These are phyloP conservation scores for Salix dunnii DNA, from an alignment of 345 rosid species.

Conservation along the genomic window DNA sequence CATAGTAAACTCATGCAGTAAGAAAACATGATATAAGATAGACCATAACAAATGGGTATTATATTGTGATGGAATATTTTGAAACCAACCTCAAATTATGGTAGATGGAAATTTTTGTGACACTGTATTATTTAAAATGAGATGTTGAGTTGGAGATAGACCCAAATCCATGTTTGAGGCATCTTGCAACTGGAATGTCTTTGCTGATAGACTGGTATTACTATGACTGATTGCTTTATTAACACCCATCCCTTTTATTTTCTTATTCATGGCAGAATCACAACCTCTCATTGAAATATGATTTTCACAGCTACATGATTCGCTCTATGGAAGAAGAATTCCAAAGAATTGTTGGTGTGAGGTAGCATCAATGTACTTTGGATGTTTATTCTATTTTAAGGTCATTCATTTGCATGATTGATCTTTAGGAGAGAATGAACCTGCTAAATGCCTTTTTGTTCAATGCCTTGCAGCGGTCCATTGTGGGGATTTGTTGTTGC, in stretches of 20 bases:
- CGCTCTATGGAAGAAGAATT: conserved; percentile 99
- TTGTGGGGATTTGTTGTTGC: conserved; percentile 96
- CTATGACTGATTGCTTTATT: neutral
- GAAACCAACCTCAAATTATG: too few relatives aligned
- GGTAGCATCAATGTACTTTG: conserved; percentile 35
- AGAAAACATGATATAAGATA: too few relatives aligned
- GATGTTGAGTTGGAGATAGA: too few relatives aligned
- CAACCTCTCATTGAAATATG: conserved; percentile 61
- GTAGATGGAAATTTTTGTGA: too few relatives aligned
- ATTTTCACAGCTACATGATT: conserved; percentile 94
- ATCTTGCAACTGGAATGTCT: neutral
- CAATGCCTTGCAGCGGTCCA: conserved; percentile 60
- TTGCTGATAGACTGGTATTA: neutral
- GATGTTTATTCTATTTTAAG: neutral
- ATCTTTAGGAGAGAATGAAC: conserved; percentile 1
- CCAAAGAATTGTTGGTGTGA: conserved; percentile 88
- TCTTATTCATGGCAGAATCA: conserved; percentile 64
- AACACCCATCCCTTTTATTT: conserved; percentile 15
- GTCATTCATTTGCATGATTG: neutral
- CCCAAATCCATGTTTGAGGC: too few relatives aligned
- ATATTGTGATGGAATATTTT: too few relatives aligned
- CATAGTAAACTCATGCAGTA: too few relatives aligned
- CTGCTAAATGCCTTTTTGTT: conserved; percentile 18
- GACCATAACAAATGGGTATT: too few relatives aligned
- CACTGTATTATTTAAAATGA: too few relatives aligned